These are phyloP conservation scores for Jaminaea rosea DNA, from an alignment of 1,284 basidiomycete species.

Conservation along the genomic window DNA sequence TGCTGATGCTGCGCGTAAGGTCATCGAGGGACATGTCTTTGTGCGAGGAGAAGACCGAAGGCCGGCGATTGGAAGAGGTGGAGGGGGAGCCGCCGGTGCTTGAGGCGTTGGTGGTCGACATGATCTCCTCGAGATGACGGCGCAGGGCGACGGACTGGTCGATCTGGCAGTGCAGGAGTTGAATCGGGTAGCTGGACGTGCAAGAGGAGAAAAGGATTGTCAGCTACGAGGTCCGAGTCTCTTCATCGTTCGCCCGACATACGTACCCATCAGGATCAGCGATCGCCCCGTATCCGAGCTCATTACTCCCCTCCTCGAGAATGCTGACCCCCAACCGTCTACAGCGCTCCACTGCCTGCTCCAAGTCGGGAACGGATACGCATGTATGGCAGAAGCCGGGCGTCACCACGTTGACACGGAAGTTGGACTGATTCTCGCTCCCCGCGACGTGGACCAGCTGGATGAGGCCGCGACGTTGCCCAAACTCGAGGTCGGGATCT, in stretches of 20 bases:
- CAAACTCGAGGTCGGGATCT: background rate
- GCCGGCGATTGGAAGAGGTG: background rate
- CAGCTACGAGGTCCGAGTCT: too few relatives aligned
- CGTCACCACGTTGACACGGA: background rate
- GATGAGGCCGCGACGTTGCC: background rate
- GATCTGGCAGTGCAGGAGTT: background rate
- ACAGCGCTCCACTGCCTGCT: background rate
- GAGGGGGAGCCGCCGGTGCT: too few relatives aligned
- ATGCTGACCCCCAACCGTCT: background rate
- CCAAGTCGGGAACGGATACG: background rate
- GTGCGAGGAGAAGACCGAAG: background rate
- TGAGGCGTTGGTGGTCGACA: background rate
- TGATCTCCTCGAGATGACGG: background rate
- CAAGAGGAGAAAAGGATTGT: too few relatives aligned
- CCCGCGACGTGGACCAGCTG: conserved; percentile 1
- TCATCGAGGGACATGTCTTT: background rate
- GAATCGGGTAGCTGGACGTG: background rate
- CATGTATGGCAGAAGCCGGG: background rate
- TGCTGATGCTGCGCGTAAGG: background rate
- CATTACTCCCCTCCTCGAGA: background rate
- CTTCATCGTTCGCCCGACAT: too few relatives aligned
- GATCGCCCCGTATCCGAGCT: background rate
- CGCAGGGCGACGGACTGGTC: background rate
- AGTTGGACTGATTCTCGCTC: background rate
- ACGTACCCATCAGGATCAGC: conserved; percentile 1